A percentile compares a stretch with the other conserved stretches of the same genome.
Conservation (phyloP, 495 filamentous ascomycete genomes). For the Mycothermus thermophilus region DNA sequence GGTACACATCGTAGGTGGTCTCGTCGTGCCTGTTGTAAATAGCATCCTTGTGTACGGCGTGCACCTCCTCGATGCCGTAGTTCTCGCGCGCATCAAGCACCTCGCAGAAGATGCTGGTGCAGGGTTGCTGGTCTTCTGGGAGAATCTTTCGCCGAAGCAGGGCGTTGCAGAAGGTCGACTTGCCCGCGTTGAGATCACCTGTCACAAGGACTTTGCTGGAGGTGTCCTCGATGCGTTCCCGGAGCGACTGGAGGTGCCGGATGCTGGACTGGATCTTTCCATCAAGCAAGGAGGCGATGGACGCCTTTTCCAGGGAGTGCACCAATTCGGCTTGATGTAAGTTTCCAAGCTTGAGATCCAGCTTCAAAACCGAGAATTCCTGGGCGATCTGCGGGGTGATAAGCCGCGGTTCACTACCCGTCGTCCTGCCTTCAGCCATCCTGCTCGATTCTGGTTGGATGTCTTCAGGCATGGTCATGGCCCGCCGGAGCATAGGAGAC, state of each 20-base stretch:
- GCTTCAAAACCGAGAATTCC: slow-evolving; percentile 87
- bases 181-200: slow-evolving; percentile 92
- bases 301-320: slow-evolving; percentile 87
- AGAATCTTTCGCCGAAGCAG: slow-evolving; percentile 81
- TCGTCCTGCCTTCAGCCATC: slow-evolving; percentile 40
- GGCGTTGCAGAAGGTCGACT: slow-evolving; percentile 97
- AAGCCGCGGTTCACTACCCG: slow-evolving; percentile 49
- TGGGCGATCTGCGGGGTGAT: slow-evolving; percentile 89
- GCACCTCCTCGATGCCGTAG: slow-evolving; percentile 79
- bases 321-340: slow-evolving; percentile 81
- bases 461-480: slow-evolving; percentile 56
- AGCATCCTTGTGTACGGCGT: slow-evolving; percentile 72
- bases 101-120: slow-evolving; percentile 96
- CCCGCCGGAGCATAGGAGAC: slow-evolving; percentile 48
- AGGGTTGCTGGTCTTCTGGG: slow-evolving; percentile 96
- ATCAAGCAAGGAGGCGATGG: slow-evolving; percentile 79
- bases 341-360: slow-evolving; percentile 81
- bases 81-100: slow-evolving; percentile 89
- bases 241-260: slow-evolving; percentile 71
- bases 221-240: slow-evolving; percentile 92
- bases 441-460: slow-evolving; percentile 60
- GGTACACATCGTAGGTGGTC: slow-evolving; percentile 78
- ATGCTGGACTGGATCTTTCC: slow-evolving; percentile 88
- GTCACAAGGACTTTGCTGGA: slow-evolving; percentile 97
- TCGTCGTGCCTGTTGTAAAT: slow-evolving; percentile 82